These are phyloP conservation scores for Cryphonectria nitschkei DNA, from an alignment of 2,329 filamentous ascomycete species.

Conservation along the genomic window DNA sequence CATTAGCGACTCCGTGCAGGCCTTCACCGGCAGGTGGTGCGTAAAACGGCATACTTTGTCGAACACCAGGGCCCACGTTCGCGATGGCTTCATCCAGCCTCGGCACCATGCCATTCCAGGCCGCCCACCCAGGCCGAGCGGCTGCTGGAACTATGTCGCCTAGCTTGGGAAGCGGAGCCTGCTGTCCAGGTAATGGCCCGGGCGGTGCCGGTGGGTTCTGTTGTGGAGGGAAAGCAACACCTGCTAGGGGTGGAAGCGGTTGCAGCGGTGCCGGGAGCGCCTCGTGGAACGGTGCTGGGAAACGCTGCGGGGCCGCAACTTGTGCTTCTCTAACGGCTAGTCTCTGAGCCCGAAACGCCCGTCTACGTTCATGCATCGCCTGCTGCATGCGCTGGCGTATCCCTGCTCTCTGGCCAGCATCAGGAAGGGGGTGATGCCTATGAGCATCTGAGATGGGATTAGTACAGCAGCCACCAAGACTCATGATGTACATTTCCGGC, in stretches of 20 bases:
- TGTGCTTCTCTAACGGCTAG: not conserved
- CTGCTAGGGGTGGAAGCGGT: not conserved
- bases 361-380: not conserved
- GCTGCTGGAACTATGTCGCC: not conserved
- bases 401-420: not conserved
- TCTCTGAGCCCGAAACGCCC: not conserved
- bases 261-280: not conserved
- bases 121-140: not conserved
- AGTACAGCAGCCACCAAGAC: conserved; percentile 1
- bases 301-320: not conserved
- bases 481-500: not conserved
- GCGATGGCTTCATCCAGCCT: conserved; percentile 6
- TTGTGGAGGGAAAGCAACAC: not conserved
- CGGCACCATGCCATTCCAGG: not conserved
- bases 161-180: not conserved
- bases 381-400: not conserved
- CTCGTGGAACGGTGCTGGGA: not conserved
- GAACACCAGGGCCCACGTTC: not conserved
- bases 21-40: conserved; percentile 16
- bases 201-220: not conserved
- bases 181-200: not conserved
- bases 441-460: not conserved
- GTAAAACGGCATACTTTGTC: conserved; percentile 19
- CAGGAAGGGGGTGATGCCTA: not conserved
- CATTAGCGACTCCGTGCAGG: conserved; percentile 21